phyloP scores from a whole-genome alignment of 208 protist species.

The Acanthamoeba sp. region DNA sequence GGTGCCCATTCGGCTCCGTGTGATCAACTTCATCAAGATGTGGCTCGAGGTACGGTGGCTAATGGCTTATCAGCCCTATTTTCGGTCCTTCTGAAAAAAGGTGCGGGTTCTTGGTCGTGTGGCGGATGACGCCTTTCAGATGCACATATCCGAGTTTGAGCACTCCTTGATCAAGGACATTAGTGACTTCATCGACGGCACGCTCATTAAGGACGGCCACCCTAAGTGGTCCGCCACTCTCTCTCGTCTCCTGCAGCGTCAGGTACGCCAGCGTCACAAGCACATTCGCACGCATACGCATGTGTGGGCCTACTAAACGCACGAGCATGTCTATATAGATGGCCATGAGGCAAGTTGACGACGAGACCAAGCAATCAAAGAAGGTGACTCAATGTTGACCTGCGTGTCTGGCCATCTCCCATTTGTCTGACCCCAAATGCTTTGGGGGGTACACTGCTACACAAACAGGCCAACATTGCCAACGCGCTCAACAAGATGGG shows the following conservation, averaged over 20 bases:
- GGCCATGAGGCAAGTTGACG: neutral
- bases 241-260: constrained; percentile 20
- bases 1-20: constrained; percentile 73
- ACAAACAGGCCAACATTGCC: neutral
- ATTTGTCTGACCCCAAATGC: neutral
- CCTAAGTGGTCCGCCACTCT: constrained; percentile 24
- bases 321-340: neutral
- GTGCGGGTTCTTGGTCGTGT: too few species aligned
- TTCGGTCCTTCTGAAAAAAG: too few species aligned
- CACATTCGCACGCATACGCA: too few species aligned
- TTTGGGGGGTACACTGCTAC: too few species aligned
- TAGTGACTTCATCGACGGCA: constrained; percentile 23
- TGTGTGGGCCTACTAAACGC: too few species aligned
- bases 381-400: neutral
- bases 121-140: constrained; percentile 1
- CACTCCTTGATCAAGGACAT: constrained; percentile 45
- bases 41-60: constrained; percentile 76
- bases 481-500: constrained; percentile 29
- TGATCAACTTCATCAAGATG: constrained; percentile 81
- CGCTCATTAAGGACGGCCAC: constrained; percentile 41
- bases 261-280: neutral
- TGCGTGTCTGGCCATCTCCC: too few species aligned
- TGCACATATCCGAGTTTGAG: constrained; percentile 24
- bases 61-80: neutral
- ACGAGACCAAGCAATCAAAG: constrained; percentile 7